Base-by-base conservation (phyloP, 305 asterid genomes). In the Lippia alba region DNA sequence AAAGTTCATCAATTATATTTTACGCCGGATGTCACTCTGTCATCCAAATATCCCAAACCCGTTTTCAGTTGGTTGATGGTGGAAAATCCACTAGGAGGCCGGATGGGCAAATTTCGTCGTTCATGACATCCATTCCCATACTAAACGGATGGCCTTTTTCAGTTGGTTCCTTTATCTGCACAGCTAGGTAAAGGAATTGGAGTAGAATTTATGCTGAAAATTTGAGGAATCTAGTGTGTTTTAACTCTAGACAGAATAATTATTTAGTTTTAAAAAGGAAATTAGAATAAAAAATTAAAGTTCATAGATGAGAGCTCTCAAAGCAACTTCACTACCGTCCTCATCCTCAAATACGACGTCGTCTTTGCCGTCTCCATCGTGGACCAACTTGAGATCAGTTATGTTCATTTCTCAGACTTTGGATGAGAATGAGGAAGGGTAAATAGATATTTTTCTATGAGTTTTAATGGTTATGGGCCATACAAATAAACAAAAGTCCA, bases 381-480 rank as follows among this genome's bases (percentile, higher is more conserved):
- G 97, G 98, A 84, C 87, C 81, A 92, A 91, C 71, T 85, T 93
- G 90, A 91, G 98, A 87, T 93, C 98, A 87, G 96, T 89, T 78
- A 80, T 91, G 74, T 89, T 87, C 79, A 76, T 93, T 60, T n/a
- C n/a, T n/a, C n/a, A n/a, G n/a, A n/a, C n/a, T n/a, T n/a, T n/a
- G n/a, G n/a, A n/a, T n/a, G n/a, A n/a, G n/a, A n/a, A n/a, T n/a
- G n/a, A n/a, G n/a, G n/a, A n/a, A n/a, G n/a, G n/a, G n/a, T n/a
- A n/a, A n/a, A n/a, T n/a, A n/a, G n/a, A n/a, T n/a, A n/a, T n/a
- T n/a, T n/a, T n/a, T n/a, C n/a, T n/a, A n/a, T n/a, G n/a, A n/a
- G n/a, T n/a, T n/a, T n/a, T n/a, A n/a, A n/a, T n/a, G n/a, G n/a
- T n/a, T n/a, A n/a, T n/a, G n/a, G n/a, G n/a, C n/a, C n/a, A n/a